phyloP scores from a whole-genome alignment of 164 flowering plant species.

The Malania oleifera region DNA sequence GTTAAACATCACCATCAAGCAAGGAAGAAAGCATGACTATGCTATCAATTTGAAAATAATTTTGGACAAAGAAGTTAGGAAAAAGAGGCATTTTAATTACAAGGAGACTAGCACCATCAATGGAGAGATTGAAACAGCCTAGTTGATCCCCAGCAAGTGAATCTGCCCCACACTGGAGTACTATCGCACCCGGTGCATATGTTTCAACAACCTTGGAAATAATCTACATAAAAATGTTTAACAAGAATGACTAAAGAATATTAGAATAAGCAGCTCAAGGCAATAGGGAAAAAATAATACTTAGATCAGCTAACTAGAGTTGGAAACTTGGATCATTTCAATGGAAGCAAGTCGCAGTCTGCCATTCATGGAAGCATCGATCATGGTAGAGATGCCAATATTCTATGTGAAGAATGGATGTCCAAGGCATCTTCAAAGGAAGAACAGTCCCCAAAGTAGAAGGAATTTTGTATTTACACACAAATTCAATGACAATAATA shows the following conservation, averaged over 20 bases:
- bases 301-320: neutral
- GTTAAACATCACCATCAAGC: neutral
- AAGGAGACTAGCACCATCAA: conserved; percentile 79
- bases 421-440: conserved; percentile 73
- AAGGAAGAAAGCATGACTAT: neutral
- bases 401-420: conserved; percentile 40
- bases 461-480: conserved; percentile 56
- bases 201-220: conserved; percentile 92
- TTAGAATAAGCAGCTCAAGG: no score
- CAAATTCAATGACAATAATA: neutral
- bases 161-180: conserved; percentile 99
- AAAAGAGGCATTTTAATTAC: conserved; percentile 27
- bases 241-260: no score
- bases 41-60: neutral
- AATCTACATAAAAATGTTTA: conserved; percentile 64
- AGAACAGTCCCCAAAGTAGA: conserved; percentile 26
- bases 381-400: conserved; percentile 64
- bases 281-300: no score
- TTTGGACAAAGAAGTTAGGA: no score
- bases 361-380: conserved; percentile 41
- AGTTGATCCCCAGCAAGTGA: conserved; percentile 96
- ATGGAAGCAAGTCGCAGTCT: neutral
- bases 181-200: conserved; percentile 86
- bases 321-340: conserved; percentile 2
- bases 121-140: conserved; percentile 98